phyloP scores from a whole-genome alignment of 106 monocot species.

The Acorus gramineus region DNA sequence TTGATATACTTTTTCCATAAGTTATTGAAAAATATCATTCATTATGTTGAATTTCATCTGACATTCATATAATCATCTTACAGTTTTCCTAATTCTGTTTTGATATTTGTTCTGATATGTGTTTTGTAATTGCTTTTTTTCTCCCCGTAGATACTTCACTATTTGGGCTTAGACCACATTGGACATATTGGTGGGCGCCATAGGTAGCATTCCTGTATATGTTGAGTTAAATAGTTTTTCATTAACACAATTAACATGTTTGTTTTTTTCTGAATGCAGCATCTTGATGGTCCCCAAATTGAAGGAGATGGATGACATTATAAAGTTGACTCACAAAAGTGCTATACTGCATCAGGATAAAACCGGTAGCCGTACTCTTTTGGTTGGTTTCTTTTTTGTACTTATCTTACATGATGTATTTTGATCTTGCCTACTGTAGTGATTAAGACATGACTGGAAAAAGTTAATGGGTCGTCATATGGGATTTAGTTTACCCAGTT shows the following conservation, averaged over 20 bases:
- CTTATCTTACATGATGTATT: background rate
- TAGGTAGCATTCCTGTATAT: conserved; percentile 36
- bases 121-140: background rate
- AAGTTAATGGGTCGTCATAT: no score
- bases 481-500: no score
- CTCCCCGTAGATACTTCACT: conserved; percentile 80
- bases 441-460: background rate
- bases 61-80: no score
- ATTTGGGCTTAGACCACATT: conserved; percentile 93
- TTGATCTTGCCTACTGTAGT: background rate
- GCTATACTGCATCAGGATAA: conserved; percentile 25
- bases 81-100: background rate
- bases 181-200: conserved; percentile 92
- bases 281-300: conserved; percentile 78
- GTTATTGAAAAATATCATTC: no score
- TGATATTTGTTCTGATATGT: background rate
- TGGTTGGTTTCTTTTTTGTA: conserved; percentile 46
- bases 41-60: no score
- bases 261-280: conserved; percentile 29
- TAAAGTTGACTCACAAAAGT: conserved; percentile 42
- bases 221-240: background rate
- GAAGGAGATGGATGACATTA: conserved; percentile 93
- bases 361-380: conserved; percentile 44
- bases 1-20: no score
- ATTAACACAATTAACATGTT: background rate